Evolutionary conservation across 73 alveolate genomes (phyloP).

Genomic region (Tetrahymena borealis): DNA sequence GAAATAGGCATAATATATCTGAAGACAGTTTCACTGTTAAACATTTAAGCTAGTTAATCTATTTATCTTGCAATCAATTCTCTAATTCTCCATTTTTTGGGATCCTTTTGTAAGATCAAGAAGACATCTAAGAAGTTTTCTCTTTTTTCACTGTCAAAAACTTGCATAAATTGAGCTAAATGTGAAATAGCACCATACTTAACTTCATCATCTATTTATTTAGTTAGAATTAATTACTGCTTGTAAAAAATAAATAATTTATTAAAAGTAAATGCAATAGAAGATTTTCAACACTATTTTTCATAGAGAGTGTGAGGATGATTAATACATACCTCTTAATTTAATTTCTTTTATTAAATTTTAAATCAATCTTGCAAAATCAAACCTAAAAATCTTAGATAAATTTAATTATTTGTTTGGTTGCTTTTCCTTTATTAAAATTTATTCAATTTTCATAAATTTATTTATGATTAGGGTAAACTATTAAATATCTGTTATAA

Average conservation of each 20-base stretch:
- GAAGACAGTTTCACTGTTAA: constrained; percentile 16
- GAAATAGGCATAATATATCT: constrained; percentile 36
- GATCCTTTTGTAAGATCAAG: constrained; percentile 20
- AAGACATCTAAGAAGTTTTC: constrained; percentile 39
- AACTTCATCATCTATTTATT: constrained; percentile 14
- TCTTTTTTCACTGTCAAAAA: constrained; percentile 27
- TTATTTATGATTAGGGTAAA: too few species aligned
- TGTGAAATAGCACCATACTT: constrained; percentile 24
- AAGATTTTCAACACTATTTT: too few species aligned
- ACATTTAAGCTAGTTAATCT: constrained; percentile 8
- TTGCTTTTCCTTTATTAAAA: too few species aligned
- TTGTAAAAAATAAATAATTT: too few species aligned
- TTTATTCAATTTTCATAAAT: too few species aligned
- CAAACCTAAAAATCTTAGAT: too few species aligned
- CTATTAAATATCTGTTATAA: neutral
- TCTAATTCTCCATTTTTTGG: constrained; percentile 43
- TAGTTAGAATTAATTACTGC: neutral
- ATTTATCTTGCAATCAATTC: constrained; percentile 34
- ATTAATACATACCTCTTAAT: too few species aligned
- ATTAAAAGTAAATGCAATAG: too few species aligned
- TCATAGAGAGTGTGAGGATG: too few species aligned
- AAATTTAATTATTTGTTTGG: too few species aligned
- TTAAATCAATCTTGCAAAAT: too few species aligned
- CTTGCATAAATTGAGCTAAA: constrained; percentile 24
- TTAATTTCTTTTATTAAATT: too few species aligned